Conservation (phyloP, 139 green algal genomes). For the Chlamydomonas urium region DNA sequence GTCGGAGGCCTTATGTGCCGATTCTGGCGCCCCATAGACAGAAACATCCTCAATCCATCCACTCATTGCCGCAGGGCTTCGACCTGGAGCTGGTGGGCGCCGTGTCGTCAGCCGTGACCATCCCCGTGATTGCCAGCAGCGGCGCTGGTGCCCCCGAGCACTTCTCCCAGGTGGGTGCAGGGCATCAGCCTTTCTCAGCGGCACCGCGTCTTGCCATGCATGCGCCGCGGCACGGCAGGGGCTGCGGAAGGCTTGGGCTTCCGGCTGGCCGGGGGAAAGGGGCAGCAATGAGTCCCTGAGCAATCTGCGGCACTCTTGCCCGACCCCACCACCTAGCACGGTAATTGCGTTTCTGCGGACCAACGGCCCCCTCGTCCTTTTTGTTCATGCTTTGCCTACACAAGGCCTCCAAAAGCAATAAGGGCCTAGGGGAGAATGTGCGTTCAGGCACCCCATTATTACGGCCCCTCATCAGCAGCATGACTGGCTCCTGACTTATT, state of each 20-base stretch:
- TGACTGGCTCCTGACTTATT: not conserved
- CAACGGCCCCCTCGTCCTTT: not conserved
- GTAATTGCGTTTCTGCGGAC: not conserved
- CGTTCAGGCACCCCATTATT: too few relatives aligned
- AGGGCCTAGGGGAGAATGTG: too few relatives aligned
- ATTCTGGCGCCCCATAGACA: too few relatives aligned
- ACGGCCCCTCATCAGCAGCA: too few relatives aligned
- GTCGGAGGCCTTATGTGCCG: too few relatives aligned
- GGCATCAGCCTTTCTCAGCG: not conserved
- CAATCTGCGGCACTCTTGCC: not conserved
- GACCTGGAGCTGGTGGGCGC: constrained; percentile 89
- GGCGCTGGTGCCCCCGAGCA: constrained; percentile 89
- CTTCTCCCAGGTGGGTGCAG: constrained; percentile 81
- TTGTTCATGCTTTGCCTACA: not conserved
- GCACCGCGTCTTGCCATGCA: not conserved
- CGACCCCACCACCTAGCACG: not conserved
- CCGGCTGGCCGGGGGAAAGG: not conserved
- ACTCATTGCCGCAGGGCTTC: constrained; percentile 67
- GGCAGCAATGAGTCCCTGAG: not conserved
- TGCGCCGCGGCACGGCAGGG: not conserved
- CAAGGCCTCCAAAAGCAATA: too few relatives aligned
- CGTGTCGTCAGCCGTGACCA: constrained; percentile 86
- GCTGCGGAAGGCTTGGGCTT: not conserved
- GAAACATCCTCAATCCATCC: too few relatives aligned
- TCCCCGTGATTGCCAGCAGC: constrained; percentile 94